phyloP scores from a whole-genome alignment of 768 basidiomycete genomes.

The Lactarius pseudohatsudake region DNA sequence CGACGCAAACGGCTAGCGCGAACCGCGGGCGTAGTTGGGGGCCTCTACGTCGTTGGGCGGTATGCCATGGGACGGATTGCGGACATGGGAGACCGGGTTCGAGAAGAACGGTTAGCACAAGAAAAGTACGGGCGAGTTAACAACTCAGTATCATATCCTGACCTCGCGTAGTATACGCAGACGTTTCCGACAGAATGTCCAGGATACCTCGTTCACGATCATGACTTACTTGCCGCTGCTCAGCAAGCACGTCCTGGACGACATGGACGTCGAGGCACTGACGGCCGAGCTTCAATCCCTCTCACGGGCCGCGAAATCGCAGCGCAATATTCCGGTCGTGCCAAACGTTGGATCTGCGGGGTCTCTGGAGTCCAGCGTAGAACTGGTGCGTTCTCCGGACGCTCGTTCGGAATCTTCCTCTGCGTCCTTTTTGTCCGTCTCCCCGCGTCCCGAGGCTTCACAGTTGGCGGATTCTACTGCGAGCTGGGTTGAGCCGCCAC shows the following conservation, averaged over 20 bases:
- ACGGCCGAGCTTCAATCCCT: slow-evolving; percentile 54
- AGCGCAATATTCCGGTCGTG: slow-evolving; percentile 17
- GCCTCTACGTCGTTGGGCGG: slow-evolving; percentile 58
- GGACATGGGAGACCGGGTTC: slow-evolving; percentile 62
- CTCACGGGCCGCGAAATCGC: slow-evolving; percentile 38
- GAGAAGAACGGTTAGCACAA: slow-evolving; percentile 59
- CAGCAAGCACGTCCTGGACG: slow-evolving; percentile 59
- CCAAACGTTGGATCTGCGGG: slow-evolving; percentile 29
- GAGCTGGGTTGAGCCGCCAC: slow-evolving; percentile 47
- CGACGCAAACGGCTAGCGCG: slow-evolving; percentile 48
- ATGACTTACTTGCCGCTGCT: slow-evolving; percentile 70
- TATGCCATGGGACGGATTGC: slow-evolving; percentile 64
- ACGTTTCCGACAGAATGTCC: slow-evolving; percentile 74
- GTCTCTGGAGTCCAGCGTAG: slow-evolving; percentile 41
- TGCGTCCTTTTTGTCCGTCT: slow-evolving; percentile 41
- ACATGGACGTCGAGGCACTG: slow-evolving; percentile 75
- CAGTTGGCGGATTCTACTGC: slow-evolving; percentile 38
- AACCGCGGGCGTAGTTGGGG: slow-evolving; percentile 53
- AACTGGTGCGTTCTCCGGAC: slow-evolving; percentile 38
- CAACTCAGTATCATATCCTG: neutral
- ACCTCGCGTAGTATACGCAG: slow-evolving; percentile 53
- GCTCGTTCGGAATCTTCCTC: slow-evolving; percentile 47
- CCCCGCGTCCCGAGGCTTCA: slow-evolving; percentile 44
- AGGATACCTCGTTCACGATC: slow-evolving; percentile 74
- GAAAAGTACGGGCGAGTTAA: slow-evolving; percentile 56